A percentile compares a stretch with the other conserved stretches of the same genome.
phyloP scores from a whole-genome alignment of 306 rosid species.

The Hippophae rhamnoides region DNA sequence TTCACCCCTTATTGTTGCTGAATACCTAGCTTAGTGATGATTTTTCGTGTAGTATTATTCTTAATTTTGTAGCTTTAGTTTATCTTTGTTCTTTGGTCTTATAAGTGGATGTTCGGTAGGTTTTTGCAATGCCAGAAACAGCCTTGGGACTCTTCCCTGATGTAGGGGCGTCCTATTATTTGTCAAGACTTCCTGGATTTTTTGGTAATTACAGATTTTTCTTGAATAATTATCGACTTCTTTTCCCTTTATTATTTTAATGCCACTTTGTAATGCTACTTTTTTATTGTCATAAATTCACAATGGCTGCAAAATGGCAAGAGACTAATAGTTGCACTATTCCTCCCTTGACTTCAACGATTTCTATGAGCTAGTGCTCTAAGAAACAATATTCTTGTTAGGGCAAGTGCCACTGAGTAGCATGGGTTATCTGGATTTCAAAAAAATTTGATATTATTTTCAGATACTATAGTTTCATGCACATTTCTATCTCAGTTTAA shows the following conservation, averaged over 20 bases:
- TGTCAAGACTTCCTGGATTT: conserved; percentile 89
- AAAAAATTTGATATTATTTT: too few relatives aligned
- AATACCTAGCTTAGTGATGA: not conserved
- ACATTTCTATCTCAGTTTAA: too few relatives aligned
- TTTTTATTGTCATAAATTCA: too few relatives aligned
- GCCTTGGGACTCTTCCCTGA: conserved; percentile 94
- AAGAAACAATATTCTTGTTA: too few relatives aligned
- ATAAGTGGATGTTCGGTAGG: conserved; percentile 39
- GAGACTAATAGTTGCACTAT: too few relatives aligned
- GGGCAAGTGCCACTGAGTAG: too few relatives aligned
- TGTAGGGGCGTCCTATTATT: conserved; percentile 78
- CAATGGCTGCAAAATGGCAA: too few relatives aligned
- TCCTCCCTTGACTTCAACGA: too few relatives aligned
- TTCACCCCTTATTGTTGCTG: not conserved
- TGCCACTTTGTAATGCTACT: not conserved
- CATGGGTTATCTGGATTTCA: too few relatives aligned
- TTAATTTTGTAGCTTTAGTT: not conserved
- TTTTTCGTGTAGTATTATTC: not conserved
- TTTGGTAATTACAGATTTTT: conserved; percentile 49
- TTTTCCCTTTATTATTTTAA: not conserved
- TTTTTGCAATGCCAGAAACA: conserved; percentile 97
- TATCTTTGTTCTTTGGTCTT: conserved; percentile 2
- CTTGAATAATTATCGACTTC: conserved; percentile 2
- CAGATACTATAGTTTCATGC: too few relatives aligned
- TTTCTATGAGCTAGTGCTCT: too few relatives aligned